Conservation (phyloP, 768 basidiomycete genomes). For the Imleria badia region DNA sequence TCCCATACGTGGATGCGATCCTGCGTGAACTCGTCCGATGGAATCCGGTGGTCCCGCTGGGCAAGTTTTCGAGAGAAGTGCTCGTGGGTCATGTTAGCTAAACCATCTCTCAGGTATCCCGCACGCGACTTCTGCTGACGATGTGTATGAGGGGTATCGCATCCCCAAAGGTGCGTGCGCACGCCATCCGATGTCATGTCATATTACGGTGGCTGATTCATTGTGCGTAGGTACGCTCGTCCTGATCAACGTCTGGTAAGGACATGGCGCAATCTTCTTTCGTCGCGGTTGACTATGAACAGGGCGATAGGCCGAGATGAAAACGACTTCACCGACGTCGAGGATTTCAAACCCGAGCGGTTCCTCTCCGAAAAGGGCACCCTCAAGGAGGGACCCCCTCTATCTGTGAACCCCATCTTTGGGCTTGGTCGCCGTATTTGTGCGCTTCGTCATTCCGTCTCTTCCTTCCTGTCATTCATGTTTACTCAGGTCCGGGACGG, state of each 20-base stretch:
- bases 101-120: slow-evolving; percentile 19
- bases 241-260: slow-evolving; percentile 37
- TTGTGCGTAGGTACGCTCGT: slow-evolving; percentile 26
- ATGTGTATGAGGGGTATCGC: slow-evolving; percentile 32
- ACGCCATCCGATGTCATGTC: background rate
- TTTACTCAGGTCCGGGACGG: slow-evolving; percentile 18
- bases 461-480: background rate
- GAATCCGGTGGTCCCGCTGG: slow-evolving; percentile 26
- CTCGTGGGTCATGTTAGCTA: background rate
- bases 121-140: slow-evolving; percentile 23
- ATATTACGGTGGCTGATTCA: background rate
- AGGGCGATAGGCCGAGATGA: slow-evolving; percentile 29
- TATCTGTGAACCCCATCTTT: slow-evolving; percentile 24
- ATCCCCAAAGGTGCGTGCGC: slow-evolving; percentile 39
- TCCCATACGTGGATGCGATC: slow-evolving; percentile 45
- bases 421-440: slow-evolving; percentile 28
- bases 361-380: slow-evolving; percentile 18
- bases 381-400: slow-evolving; percentile 3
- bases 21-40: slow-evolving; percentile 36
- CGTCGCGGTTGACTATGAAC: background rate
- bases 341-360: slow-evolving; percentile 29
- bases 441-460: background rate
- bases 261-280: background rate
- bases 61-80: slow-evolving; percentile 1
- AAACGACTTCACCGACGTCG: slow-evolving; percentile 12